Evolutionary conservation across 2,329 filamentous ascomycete genomes (phyloP), one percentile per base, ranked within the genome.

Genomic region (Clarireedia monteithiana): DNA sequence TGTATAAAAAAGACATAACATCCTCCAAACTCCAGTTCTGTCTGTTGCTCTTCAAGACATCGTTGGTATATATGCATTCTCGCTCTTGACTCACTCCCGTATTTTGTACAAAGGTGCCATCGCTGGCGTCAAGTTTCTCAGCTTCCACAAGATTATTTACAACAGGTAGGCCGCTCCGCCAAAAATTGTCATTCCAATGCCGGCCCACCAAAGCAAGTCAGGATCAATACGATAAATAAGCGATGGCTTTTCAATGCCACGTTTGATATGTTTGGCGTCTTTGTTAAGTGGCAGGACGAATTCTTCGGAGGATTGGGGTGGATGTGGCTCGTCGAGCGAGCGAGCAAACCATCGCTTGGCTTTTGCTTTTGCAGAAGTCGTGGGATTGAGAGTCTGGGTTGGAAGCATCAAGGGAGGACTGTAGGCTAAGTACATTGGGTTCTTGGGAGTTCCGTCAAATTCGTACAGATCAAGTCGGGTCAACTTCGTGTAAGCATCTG

Each of bases 381-480:
- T 67, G 1, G 84, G 81, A 64, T 87, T 84, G 58, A 89, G 73
- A 0, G 83, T 86, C 10, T 75, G 74, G 3, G 85, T 88, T 2
- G 85, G 85, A 5, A 88, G 78, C 84, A 89, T 89, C 65, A 83
- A 72, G 0, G 85, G 84, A 5, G 83, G 80, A 12, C 71, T 75
- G 66, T 78, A 82, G 60, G 77, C 79, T 47, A 86, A 75, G 69
- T 85, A 89, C 75, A 89, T 77, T 10, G 85, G 85, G 62, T 84
- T 79, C 71, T 87, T 72, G 10, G 83, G 84, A 1, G 81, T 71
- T 57, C 85, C 85, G 66, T 88, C 82, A 63, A 78, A 82, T 63
- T 77, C 69, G 69, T 75, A 84, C 47, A 89, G 76, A 61, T 87
- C 81, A 24, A 89, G 77, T 53, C 85, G 81, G 45, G 74, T 75